Percentiles rank a stretch among this genome's conserved stretches.
phyloP scores from a whole-genome alignment of 169 alveolate genomes.

The Cryptosporidium ryanae region DNA sequence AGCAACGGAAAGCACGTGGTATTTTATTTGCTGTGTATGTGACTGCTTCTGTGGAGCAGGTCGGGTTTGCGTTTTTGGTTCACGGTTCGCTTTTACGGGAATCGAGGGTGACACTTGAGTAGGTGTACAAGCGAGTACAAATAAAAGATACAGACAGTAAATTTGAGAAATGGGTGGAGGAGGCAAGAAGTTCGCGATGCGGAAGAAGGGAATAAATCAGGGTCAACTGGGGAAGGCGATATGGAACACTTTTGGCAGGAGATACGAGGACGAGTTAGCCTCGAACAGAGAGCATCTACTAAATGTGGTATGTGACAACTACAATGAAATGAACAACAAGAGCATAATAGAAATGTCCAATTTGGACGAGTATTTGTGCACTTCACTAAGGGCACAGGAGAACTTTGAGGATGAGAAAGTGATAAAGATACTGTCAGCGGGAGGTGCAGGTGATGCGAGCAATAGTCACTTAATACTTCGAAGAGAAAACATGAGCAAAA shows the following conservation, averaged over 20 bases:
- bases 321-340: conserved; percentile 52
- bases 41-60: no score
- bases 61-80: no score
- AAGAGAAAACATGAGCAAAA: not conserved
- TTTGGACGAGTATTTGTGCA: conserved; percentile 58
- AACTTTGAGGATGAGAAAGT: conserved; percentile 54
- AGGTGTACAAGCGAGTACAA: no score
- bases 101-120: no score
- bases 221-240: conserved; percentile 62
- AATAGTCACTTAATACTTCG: conserved; percentile 2
- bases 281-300: conserved; percentile 42
- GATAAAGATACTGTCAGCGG: conserved; percentile 15
- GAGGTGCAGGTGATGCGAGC: not conserved
- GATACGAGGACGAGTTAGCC: not conserved
- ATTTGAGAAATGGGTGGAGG: conserved; percentile 73
- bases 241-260: conserved; percentile 48
- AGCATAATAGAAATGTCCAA: conserved; percentile 66
- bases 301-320: conserved; percentile 63
- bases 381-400: conserved; percentile 72
- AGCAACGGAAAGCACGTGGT: no score
- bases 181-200: conserved; percentile 39
- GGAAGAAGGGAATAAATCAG: conserved; percentile 64
- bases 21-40: no score
- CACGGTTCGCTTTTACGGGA: no score
- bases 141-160: no score